These are phyloP conservation scores for Corylus heterophylla DNA, from an alignment of 306 rosid species.

Conservation along the genomic window DNA sequence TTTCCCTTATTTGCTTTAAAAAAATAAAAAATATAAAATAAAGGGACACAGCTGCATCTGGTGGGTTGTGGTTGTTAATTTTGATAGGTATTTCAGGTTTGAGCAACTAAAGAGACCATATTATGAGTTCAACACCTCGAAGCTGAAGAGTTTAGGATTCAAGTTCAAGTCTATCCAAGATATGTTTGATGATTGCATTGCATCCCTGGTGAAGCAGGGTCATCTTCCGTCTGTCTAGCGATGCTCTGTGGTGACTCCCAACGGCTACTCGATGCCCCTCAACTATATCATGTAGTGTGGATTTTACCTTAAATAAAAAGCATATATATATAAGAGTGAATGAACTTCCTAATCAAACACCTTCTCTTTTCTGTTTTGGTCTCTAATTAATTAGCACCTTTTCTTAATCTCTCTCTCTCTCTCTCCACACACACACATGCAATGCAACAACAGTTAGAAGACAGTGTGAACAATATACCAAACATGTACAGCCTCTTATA, in stretches of 20 bases:
- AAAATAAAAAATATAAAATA: no score
- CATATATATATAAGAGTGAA: not conserved
- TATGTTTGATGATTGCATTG: conserved; percentile 83
- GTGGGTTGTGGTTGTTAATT: no score
- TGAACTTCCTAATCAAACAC: not conserved
- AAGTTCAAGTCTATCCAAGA: conserved; percentile 62
- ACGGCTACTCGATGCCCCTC: not conserved
- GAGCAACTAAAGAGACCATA: conserved; percentile 48
- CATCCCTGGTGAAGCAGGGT: conserved; percentile 55
- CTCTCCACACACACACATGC: no score
- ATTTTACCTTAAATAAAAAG: not conserved
- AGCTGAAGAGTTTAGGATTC: conserved; percentile 58
- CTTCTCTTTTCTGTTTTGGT: no score
- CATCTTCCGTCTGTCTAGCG: conserved; percentile 31
- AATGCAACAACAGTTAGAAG: no score
- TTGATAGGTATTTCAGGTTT: conserved; percentile 46
- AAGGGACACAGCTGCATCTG: no score
- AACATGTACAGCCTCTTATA: no score
- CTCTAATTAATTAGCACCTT: no score
- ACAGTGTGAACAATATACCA: not conserved
- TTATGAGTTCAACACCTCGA: conserved; percentile 57
- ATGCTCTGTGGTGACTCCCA: not conserved
- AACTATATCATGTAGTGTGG: not conserved
- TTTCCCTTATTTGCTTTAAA: no score
- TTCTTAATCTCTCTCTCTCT: no score